Evolutionary conservation across 2,329 filamentous ascomycete species (phyloP).

Genomic region (Byssoonygena ceratinophila): DNA sequence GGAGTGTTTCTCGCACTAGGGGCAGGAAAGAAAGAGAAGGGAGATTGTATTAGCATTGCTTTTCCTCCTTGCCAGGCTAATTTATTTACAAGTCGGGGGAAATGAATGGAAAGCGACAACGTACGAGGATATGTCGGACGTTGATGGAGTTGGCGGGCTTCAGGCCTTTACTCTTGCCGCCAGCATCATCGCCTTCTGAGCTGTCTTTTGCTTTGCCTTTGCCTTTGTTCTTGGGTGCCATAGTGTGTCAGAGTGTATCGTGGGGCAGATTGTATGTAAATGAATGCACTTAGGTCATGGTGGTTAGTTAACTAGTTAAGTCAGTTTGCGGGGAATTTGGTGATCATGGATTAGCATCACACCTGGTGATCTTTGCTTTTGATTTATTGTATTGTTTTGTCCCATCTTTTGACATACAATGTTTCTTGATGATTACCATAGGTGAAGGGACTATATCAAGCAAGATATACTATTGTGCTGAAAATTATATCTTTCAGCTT

Average conservation of each 20-base stretch:
- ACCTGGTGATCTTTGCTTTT: no score
- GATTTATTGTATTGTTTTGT: no score
- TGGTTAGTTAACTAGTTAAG: no score
- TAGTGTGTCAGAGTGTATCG: constrained; percentile 14
- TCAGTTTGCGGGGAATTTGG: background rate
- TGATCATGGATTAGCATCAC: no score
- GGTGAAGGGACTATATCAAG: no score
- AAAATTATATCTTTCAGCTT: no score
- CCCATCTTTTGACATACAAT: no score
- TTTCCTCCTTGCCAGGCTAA: no score
- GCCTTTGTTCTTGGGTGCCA: constrained; percentile 33
- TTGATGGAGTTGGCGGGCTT: constrained; percentile 56
- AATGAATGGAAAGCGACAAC: constrained; percentile 19
- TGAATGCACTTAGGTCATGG: no score
- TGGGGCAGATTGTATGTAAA: background rate
- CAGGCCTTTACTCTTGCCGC: constrained; percentile 34
- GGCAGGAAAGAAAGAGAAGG: background rate
- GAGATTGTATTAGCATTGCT: background rate
- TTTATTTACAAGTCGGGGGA: no score
- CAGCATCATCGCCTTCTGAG: constrained; percentile 24
- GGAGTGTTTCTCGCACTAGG: constrained; percentile 50
- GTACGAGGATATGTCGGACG: constrained; percentile 52
- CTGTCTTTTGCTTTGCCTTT: constrained; percentile 35
- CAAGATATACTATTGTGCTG: no score
- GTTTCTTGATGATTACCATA: no score